Evolutionary conservation across 176 grass and related monocot genomes (phyloP).

Genomic region (bread wheat (Triticum aestivum)): DNA sequence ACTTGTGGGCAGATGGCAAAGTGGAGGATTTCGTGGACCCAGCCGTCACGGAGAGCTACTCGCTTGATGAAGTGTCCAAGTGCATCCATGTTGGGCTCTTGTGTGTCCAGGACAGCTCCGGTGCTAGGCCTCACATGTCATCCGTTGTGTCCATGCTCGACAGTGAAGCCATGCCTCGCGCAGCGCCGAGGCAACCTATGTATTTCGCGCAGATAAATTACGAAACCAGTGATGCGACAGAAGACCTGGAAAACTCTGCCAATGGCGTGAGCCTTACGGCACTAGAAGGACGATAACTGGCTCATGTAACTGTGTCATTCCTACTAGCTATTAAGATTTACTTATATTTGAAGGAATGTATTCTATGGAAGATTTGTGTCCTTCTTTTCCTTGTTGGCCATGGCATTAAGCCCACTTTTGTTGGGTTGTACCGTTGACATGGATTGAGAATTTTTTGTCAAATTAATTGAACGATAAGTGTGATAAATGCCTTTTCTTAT

Average conservation of each 20-base stretch:
- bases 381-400: neutral
- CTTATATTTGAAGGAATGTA: neutral
- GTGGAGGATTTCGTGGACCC: constrained; percentile 20
- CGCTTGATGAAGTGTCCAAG: constrained; percentile 22
- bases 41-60: neutral
- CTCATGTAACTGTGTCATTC: neutral
- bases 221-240: neutral
- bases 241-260: neutral
- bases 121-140: neutral
- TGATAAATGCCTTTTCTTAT: too few relatives aligned
- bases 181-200: neutral
- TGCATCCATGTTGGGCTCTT: constrained; percentile 48
- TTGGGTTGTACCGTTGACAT: neutral
- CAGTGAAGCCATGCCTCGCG: neutral
- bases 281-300: neutral
- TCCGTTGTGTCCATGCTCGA: constrained; percentile 2
- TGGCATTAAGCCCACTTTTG: neutral
- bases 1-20: constrained; percentile 11
- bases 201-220: neutral
- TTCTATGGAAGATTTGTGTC: neutral
- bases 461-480: neutral
- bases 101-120: constrained; percentile 46
- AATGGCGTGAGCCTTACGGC: neutral
- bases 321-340: neutral
- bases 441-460: neutral